Conservation (phyloP, 257 asterid species). For the Schizonepeta tenuifolia region DNA sequence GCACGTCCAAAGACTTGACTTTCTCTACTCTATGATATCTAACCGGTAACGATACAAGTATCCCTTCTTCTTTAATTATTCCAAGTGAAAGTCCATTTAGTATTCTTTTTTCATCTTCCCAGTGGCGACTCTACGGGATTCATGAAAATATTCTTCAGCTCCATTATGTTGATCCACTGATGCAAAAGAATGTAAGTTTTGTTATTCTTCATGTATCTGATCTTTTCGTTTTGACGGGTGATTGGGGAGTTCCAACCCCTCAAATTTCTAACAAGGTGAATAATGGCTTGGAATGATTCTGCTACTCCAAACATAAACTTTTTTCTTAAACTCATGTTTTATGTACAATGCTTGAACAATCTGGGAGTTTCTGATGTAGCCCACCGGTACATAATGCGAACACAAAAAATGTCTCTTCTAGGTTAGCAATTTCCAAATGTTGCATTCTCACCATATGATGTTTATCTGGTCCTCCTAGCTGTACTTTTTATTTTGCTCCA, state of each 20-base stretch:
- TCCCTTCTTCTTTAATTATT: conserved; percentile 26
- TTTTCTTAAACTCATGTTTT: conserved; percentile 32
- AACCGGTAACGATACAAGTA: conserved; percentile 58
- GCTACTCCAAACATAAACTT: conserved; percentile 3
- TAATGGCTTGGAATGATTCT: conserved; percentile 5
- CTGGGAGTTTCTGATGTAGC: conserved; percentile 74
- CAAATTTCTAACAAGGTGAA: neutral
- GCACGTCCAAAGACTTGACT: conserved; percentile 60
- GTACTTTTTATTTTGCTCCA: conserved; percentile 35
- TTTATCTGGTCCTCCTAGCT: conserved; percentile 29
- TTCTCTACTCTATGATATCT: conserved; percentile 77
- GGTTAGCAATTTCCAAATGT: conserved; percentile 52
- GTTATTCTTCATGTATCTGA: conserved; percentile 11
- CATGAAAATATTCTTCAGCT: conserved; percentile 88
- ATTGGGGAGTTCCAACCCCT: neutral
- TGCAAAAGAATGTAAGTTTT: conserved; percentile 88
- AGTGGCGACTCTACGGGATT: conserved; percentile 92
- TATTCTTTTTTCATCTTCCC: conserved; percentile 39
- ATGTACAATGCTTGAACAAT: conserved; percentile 84
- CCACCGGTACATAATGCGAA: conserved; percentile 71
- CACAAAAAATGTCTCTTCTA: conserved; percentile 83
- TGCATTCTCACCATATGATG: conserved; percentile 18
- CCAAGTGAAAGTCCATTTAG: conserved; percentile 31
- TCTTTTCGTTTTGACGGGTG: neutral
- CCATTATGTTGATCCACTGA: conserved; percentile 83